These are phyloP conservation scores for Sparassis latifolia DNA, from an alignment of 1,284 basidiomycete species.

Conservation along the genomic window DNA sequence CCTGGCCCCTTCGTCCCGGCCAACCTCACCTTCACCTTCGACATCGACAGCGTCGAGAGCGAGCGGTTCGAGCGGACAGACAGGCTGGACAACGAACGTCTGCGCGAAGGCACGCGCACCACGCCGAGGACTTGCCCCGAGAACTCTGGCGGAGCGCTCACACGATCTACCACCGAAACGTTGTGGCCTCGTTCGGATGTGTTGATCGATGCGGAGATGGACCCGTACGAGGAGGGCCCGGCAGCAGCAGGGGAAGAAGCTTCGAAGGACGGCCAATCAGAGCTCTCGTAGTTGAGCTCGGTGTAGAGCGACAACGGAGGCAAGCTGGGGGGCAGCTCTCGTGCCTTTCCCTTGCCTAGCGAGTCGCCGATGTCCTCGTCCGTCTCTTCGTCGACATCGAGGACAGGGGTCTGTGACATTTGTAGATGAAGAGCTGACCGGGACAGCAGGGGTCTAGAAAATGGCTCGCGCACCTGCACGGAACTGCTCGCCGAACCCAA, in stretches of 20 bases:
- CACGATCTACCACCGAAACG: conserved; percentile 10
- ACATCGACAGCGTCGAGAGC: conserved; percentile 36
- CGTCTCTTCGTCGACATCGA: conserved; percentile 1
- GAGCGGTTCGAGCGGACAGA: conserved; percentile 39
- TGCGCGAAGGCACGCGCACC: conserved; percentile 32
- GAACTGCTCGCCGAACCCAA: conserved; percentile 18
- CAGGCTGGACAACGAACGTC: conserved; percentile 52
- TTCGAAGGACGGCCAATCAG: conserved; percentile 33
- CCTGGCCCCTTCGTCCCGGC: conserved; percentile 35
- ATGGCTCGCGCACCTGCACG: background rate
- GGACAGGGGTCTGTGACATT: background rate
- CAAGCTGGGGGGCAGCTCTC: conserved; percentile 51
- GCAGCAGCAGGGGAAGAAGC: conserved; percentile 27
- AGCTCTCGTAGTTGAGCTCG: conserved; percentile 37
- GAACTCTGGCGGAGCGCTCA: conserved; percentile 11
- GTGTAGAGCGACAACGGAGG: conserved; percentile 58
- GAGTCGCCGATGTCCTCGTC: conserved; percentile 13
- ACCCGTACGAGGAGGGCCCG: conserved; percentile 52
- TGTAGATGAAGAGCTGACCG: background rate
- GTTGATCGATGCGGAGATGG: conserved; percentile 20
- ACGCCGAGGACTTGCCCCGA: conserved; percentile 10
- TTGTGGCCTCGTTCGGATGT: conserved; percentile 16
- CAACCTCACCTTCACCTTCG: conserved; percentile 42
- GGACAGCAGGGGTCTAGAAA: background rate
- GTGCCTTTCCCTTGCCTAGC: conserved; percentile 45